Evolutionary conservation across 129 eudicot species (phyloP), one percentile per base, ranked within the genome.

Genomic region (Centella asiatica): DNA sequence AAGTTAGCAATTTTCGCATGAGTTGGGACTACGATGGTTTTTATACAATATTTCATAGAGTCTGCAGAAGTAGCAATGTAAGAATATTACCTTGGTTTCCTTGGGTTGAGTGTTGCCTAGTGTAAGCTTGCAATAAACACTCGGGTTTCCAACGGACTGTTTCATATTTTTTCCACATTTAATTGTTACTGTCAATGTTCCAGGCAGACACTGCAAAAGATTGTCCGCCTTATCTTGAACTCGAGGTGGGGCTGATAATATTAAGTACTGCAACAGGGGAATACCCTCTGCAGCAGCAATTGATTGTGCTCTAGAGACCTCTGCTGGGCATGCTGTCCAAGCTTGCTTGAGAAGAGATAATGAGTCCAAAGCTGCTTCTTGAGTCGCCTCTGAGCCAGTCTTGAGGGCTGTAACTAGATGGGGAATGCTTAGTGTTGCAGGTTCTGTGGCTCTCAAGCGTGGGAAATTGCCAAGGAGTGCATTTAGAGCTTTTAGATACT

Each of bases 301-400:
- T 45, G 99, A 93, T 62, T 93, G 99, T 6, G 99, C 87, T 61
- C 99, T 77, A 20, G 99, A 93, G 58, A 88, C 96, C 68, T 93
- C 99, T 64, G 99, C 96, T 5, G 99, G 99, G 81, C 99, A 93
- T 14, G 99, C 99, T 0, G 99, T 71, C 99, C 99, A 93, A 60
- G 99, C 99, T 76, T 87, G 99, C 74, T 95, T 78, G 27, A 93
- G 88, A 73, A 93, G 86, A 85, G 85, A 84, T 28, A 93, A 67
- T 12, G 99, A 84, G 58, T 93, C 99, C 71, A 93, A 75, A 29
- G 99, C 99, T 65, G 99, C 99, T 88, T 93, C 99, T 83, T 93
- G 99, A 73, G 99, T 78, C 39, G 95, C 96, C 75, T 93, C 99
- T 25, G 99, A 78, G 34, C 89, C 99, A 5, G 95, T 93, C 77